Evolutionary conservation across 225 moss, liverwort and hornwort genomes (phyloP).

Genomic region (Marchantia polymorpha): DNA sequence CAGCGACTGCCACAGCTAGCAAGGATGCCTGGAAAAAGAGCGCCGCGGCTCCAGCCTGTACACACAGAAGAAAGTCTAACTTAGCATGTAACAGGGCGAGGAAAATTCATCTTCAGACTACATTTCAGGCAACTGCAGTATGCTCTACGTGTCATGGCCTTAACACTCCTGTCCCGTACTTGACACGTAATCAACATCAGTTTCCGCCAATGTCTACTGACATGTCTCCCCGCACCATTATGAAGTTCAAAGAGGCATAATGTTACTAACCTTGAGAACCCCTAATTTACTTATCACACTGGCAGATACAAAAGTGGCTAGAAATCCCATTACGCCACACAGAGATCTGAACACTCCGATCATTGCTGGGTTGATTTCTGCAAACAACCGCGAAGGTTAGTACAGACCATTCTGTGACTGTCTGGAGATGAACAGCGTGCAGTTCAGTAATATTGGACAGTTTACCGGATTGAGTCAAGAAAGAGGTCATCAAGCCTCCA

Average conservation of each 20-base stretch:
- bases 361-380: slow-evolving; percentile 71
- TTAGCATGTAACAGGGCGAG: neutral
- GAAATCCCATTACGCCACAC: slow-evolving; percentile 75
- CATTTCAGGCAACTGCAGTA: neutral
- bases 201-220: neutral
- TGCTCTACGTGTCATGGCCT: no score
- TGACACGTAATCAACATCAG: no score
- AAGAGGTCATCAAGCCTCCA: slow-evolving; percentile 59
- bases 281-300: slow-evolving; percentile 69
- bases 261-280: slow-evolving; percentile 56
- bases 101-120: neutral
- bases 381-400: neutral
- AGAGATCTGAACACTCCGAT: slow-evolving; percentile 73
- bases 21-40: slow-evolving; percentile 67
- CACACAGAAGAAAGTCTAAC: neutral
- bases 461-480: slow-evolving; percentile 70
- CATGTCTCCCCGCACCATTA: no score
- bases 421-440: no score
- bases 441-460: no score
- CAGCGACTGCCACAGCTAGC: slow-evolving; percentile 59
- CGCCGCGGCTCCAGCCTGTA: slow-evolving; percentile 74
- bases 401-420: neutral
- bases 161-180: neutral
- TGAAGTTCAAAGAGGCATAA: neutral
- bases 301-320: slow-evolving; percentile 69